These are phyloP conservation scores for Gossypium trilobum DNA, from an alignment of 441 rosid genomes.

Conservation along the genomic window DNA sequence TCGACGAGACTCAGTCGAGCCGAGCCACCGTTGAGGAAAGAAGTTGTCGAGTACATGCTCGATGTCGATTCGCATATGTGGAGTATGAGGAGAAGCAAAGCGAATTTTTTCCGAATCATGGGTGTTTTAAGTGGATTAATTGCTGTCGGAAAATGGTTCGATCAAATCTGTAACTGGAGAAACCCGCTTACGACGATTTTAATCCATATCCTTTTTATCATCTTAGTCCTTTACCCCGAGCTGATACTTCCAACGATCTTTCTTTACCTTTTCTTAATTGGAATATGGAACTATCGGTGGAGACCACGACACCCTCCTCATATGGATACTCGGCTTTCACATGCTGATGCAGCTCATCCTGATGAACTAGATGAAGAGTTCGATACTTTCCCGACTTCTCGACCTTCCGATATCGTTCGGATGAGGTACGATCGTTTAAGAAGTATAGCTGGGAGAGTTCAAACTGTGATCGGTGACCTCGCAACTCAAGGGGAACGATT, in stretches of 20 bases:
- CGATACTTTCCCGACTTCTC: conserved; percentile 3
- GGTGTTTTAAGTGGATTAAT: conserved; percentile 5
- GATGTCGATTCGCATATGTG: conserved; percentile 49
- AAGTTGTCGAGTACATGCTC: conserved; percentile 51
- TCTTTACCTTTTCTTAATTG: not conserved
- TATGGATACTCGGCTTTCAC: conserved; percentile 7
- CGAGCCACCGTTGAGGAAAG: conserved; percentile 42
- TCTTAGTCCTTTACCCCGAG: conserved; percentile 4
- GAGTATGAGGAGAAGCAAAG: conserved; percentile 60
- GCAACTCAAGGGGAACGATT: conserved; percentile 5
- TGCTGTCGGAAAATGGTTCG: conserved; percentile 10
- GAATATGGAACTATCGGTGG: conserved; percentile 4
- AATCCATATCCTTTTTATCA: conserved; percentile 4
- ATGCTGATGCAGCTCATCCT: not conserved
- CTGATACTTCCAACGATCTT: conserved; percentile 3
- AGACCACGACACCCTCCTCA: conserved; percentile 7
- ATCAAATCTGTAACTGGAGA: conserved; percentile 7
- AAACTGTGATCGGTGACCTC: conserved; percentile 2
- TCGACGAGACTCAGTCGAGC: conserved; percentile 36
- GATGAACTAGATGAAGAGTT: conserved; percentile 1
- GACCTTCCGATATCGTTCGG: not conserved
- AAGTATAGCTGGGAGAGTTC: conserved; percentile 6
- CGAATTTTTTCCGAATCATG: conserved; percentile 22
- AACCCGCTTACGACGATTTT: conserved; percentile 6
- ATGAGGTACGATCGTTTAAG: conserved; percentile 4